These are phyloP conservation scores for Fusarium sp. DNA, from an alignment of 2,329 filamentous ascomycete genomes.

Conservation along the genomic window DNA sequence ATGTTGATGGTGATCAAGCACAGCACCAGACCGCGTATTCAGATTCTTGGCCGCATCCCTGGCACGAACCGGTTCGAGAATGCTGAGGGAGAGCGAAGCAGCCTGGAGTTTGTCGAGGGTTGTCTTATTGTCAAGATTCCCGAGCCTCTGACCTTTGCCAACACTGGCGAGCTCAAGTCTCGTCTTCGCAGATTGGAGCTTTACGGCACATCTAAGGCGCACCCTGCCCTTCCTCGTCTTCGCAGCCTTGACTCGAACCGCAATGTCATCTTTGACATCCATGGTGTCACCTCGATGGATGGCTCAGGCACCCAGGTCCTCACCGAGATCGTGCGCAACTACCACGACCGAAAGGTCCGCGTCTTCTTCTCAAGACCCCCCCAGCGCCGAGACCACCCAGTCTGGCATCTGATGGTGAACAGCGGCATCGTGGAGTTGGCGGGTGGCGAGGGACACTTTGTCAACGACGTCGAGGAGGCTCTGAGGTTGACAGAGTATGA, in stretches of 20 bases:
- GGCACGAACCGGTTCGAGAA: constrained; percentile 89
- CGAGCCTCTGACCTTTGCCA: constrained; percentile 95
- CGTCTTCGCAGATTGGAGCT: constrained; percentile 86
- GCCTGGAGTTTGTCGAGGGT: constrained; percentile 89
- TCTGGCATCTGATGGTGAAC: constrained; percentile 79
- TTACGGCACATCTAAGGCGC: constrained; percentile 87
- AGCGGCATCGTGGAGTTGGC: constrained; percentile 89
- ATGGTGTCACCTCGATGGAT: constrained; percentile 95
- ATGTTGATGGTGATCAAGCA: constrained; percentile 91
- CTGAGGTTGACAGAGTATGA: constrained; percentile 83
- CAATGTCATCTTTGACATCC: constrained; percentile 96
- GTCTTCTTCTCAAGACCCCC: constrained; percentile 79
- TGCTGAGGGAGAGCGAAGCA: constrained; percentile 78
- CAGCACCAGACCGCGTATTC: constrained; percentile 91
- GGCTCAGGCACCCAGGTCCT: constrained; percentile 94
- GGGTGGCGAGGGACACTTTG: constrained; percentile 83
- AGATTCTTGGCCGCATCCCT: constrained; percentile 91
- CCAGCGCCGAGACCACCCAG: constrained; percentile 59
- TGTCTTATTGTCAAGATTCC: constrained; percentile 98
- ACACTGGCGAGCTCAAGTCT: constrained; percentile 91
- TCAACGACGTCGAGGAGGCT: constrained; percentile 86
- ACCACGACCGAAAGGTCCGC: constrained; percentile 79
- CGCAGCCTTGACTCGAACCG: constrained; percentile 83
- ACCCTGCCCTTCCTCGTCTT: constrained; percentile 87
- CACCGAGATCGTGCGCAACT: constrained; percentile 85